Base-by-base conservation (phyloP, 306 rosid genomes). In the Rubus parviflorus region DNA sequence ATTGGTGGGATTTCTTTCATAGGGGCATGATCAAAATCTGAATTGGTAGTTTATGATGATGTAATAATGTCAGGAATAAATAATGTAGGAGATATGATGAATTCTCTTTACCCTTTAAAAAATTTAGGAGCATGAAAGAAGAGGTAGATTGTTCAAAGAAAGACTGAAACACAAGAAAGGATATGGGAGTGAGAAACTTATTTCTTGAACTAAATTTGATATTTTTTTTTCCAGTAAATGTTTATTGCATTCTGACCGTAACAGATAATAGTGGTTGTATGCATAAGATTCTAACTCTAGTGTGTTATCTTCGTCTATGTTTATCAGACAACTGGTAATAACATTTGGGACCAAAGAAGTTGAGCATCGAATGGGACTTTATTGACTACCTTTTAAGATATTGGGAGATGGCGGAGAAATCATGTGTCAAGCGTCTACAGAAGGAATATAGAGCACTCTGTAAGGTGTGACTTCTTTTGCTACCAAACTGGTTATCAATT, bases 391-490 rank as follows among this genome's bases (percentile, higher is more conserved):
- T 72, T 54, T 53, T 46, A 30, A 73, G 75, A 79, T 76, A 40
- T 79, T 22, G 80, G 80, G 85, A 68, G 82, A 96, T 96, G 99
- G 99, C 99, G 23, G 98, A 92, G 61, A 96, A 89, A 82, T 70
- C 98, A 57, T 96, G 99, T 78, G 47, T 89, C 90, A 90, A 91
- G 89, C 95, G 98, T 77, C 96, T 96, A 82, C 99, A 96, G 79
- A 96, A 91, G 88, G 99, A 96, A 87, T 96, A 89, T 73, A 90
- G 99, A 89, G 92, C 99, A n/a, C 92, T 96, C 56, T 96, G 99
- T 85, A 96, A 96, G 87, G 99, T 90, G 80, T 23, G 83, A 4
- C 53, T 80, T 77, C 74, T 76, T 68, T 76, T 79, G 61, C 81
- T 69, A 30, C 70, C 46, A 47, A 54, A 30, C 20, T 71, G 68